phyloP scores from a whole-genome alignment of 176 grass and related monocot species.

The Zea mays region Zm-B73-REFERENCE-NAM-5.0 NC_050100.1:91803501-91804000 shows the following conservation, averaged over 20 bases:
- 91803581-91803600: not conserved
- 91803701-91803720: not conserved
- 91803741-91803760: not conserved
- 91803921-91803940: slow-evolving; percentile 7
- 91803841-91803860: not conserved
- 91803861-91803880: slow-evolving; percentile 24
- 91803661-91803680: not conserved
- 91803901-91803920: slow-evolving; percentile 1
- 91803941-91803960: slow-evolving; percentile 24
- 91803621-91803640: not conserved
- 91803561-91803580: not conserved
- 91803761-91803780: not conserved
- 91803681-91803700: not conserved
- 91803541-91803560: not conserved
- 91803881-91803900: not conserved
- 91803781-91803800: not conserved
- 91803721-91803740: not conserved
- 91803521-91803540: too few relatives aligned
- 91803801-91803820: not conserved
- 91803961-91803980: not conserved
- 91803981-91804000: not conserved
- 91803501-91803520: too few relatives aligned
- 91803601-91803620: not conserved
- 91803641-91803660: not conserved
- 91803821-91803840: slow-evolving; percentile 16